These are phyloP conservation scores for Spinacia oleracea DNA, from an alignment of 179 eudicot species.

Conservation along the genomic window DNA sequence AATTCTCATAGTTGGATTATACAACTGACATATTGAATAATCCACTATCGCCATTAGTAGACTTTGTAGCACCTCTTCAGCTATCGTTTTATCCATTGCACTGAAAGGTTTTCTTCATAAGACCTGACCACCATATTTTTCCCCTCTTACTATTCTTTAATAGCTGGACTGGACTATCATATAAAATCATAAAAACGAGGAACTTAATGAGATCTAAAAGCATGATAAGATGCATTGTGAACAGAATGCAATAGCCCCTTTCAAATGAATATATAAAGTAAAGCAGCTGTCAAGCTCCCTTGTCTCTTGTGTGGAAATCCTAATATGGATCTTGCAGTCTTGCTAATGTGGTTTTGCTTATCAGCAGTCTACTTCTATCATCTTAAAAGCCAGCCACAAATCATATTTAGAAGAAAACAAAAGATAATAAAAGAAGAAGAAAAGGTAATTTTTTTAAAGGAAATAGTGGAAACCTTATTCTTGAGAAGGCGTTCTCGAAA, in stretches of 20 bases:
- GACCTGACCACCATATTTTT: background rate
- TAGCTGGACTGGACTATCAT: background rate
- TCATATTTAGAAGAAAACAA: background rate
- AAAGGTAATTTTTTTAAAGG: background rate
- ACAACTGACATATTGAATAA: background rate
- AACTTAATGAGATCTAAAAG: background rate
- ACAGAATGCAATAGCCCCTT: background rate
- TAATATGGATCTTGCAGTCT: too few relatives aligned
- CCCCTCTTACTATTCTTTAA: background rate
- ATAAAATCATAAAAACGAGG: background rate
- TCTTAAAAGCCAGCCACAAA: background rate
- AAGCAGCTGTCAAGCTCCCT: background rate
- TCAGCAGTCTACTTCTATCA: background rate
- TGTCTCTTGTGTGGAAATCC: background rate
- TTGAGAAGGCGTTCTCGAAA: conserved; percentile 76
- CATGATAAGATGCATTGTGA: background rate
- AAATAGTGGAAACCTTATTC: conserved; percentile 58
- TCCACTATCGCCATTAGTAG: background rate
- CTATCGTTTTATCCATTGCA: background rate
- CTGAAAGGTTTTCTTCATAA: background rate
- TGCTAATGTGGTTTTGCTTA: background rate
- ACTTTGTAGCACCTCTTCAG: background rate
- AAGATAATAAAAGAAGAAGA: background rate
- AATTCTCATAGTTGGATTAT: background rate
- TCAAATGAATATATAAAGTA: background rate